Conservation (phyloP, 208 protist genomes). For the Trypanosoma grayi region DNA sequence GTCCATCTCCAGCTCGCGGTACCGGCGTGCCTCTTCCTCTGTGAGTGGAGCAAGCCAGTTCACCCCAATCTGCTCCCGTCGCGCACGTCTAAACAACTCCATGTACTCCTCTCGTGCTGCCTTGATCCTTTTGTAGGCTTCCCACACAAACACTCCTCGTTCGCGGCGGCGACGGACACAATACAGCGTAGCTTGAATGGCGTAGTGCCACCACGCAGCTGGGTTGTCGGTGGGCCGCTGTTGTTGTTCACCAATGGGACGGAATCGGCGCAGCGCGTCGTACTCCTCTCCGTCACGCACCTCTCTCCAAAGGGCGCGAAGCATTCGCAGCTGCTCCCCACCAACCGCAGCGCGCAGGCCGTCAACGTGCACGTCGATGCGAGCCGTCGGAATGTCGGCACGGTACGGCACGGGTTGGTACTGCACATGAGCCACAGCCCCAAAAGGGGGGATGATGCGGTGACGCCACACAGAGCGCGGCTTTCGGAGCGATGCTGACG, state of each 20-base stretch:
- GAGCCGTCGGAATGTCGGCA: slow-evolving; percentile 22
- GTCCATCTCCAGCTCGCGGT: slow-evolving; percentile 42
- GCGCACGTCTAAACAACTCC: slow-evolving; percentile 38
- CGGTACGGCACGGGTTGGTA: slow-evolving; percentile 50
- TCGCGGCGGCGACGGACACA: slow-evolving; percentile 25
- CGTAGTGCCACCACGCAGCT: slow-evolving; percentile 67
- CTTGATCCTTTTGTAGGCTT: slow-evolving; percentile 37
- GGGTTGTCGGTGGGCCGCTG: slow-evolving; percentile 33
- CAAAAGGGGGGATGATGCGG: slow-evolving; percentile 23
- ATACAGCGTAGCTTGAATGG: slow-evolving; percentile 40
- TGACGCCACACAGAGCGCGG: background rate
- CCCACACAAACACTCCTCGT: slow-evolving; percentile 45
- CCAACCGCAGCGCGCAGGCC: slow-evolving; percentile 18
- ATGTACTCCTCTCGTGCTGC: slow-evolving; percentile 45
- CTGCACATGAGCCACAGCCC: slow-evolving; percentile 30
- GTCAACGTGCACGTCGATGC: slow-evolving; percentile 25
- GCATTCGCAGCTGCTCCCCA: slow-evolving; percentile 15
- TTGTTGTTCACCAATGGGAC: slow-evolving; percentile 17
- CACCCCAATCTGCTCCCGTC: slow-evolving; percentile 17
- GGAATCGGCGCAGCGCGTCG: slow-evolving; percentile 35
- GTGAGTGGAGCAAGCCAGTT: slow-evolving; percentile 44
- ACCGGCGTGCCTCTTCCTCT: slow-evolving; percentile 28
- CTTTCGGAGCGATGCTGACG: slow-evolving; percentile 2
- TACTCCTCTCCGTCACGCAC: slow-evolving; percentile 26
- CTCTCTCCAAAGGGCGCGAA: slow-evolving; percentile 30